Base-by-base conservation (phyloP, 176 grass and related monocot species). In the Poa annua region DNA sequence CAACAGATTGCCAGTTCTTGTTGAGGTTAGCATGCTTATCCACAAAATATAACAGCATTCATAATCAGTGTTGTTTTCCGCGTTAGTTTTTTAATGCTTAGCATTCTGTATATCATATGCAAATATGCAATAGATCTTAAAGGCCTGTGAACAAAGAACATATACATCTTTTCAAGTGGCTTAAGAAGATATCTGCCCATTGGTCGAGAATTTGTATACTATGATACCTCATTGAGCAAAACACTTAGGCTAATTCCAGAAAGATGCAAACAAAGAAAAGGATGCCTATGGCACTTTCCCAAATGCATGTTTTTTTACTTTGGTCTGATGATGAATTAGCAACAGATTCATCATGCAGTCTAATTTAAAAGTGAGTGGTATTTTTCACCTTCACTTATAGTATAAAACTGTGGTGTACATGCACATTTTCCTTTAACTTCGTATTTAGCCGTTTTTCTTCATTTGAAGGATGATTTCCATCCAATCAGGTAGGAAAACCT, bases 81-180 rank as follows among this genome's bases (percentile, higher is more conserved):
- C 14, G 48, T 6, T 83, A 79, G 44, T 54, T 67, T 24, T 84
- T 68, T 25, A 65, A 88, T 21, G 24, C 49, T 50, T 8, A 1
- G 13, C 42, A 32, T 71, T 53, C 49, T 17, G 12, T 66, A 38
- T 55, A 64, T 74, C 35, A 5, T 85, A 64, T 54, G 35, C 44
- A 81, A 45, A 5, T 85, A 64, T 54, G 35, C 44, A 81, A 45
- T 42, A 22, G 14, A 84, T 53, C 25, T 48, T 85, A 76, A 81
- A n/a, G 19, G 5, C 26, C 47, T 42, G 11, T 71, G 34, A 54
- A 41, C 52, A 70, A 84, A 88, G 32, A 76, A 33, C 42, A 71
- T 16, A 71, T 6, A 45, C 5, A 6, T 39, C 24, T 59, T 85
- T 75, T 70, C n/a, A 83, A 24, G 55, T 60, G 54, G 32, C 54